Evolutionary conservation across 2,329 filamentous ascomycete species (phyloP).

Genomic region (Verticillium zaregamsianum): DNA sequence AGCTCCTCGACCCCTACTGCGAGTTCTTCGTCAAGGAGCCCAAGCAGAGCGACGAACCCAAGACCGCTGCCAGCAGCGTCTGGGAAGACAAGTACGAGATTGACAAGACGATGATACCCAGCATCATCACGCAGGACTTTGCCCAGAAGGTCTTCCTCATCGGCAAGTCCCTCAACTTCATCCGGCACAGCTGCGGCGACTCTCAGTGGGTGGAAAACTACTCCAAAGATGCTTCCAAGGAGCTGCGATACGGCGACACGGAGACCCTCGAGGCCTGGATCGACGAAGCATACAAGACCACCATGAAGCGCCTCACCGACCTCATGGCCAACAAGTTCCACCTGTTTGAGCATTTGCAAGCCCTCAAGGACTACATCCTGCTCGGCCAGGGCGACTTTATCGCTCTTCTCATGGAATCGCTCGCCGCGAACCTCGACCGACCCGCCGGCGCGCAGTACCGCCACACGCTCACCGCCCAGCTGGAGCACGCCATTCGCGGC

Average conservation of each 20-base stretch:
- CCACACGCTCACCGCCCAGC: slow-evolving; percentile 93
- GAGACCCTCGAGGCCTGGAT: slow-evolving; percentile 89
- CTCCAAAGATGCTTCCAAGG: slow-evolving; percentile 87
- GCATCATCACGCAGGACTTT: slow-evolving; percentile 89
- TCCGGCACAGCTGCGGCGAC: slow-evolving; percentile 91
- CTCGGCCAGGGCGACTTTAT: slow-evolving; percentile 97
- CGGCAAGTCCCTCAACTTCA: slow-evolving; percentile 97
- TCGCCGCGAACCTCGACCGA: slow-evolving; percentile 86
- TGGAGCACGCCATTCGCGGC: slow-evolving; percentile 94
- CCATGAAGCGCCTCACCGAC: slow-evolving; percentile 90
- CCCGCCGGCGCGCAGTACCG: slow-evolving; percentile 96
- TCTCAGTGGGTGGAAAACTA: slow-evolving; percentile 94
- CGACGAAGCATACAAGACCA: slow-evolving; percentile 95
- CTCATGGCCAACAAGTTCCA: slow-evolving; percentile 96
- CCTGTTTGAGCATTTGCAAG: slow-evolving; percentile 85
- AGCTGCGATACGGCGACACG: slow-evolving; percentile 88
- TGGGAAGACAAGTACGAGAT: slow-evolving; percentile 88
- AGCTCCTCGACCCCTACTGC: slow-evolving; percentile 89
- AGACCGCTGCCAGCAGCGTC: slow-evolving; percentile 1
- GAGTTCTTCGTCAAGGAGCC: slow-evolving; percentile 90
- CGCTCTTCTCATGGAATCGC: slow-evolving; percentile 91
- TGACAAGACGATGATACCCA: slow-evolving; percentile 80
- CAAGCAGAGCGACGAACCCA: slow-evolving; percentile 17
- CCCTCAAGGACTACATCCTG: slow-evolving; percentile 90
- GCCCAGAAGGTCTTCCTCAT: slow-evolving; percentile 96